A percentile compares a stretch with the other conserved stretches of the same genome.
Conservation (phyloP, 2,329 filamentous ascomycete species). For the Aspergillus sp. region DNA sequence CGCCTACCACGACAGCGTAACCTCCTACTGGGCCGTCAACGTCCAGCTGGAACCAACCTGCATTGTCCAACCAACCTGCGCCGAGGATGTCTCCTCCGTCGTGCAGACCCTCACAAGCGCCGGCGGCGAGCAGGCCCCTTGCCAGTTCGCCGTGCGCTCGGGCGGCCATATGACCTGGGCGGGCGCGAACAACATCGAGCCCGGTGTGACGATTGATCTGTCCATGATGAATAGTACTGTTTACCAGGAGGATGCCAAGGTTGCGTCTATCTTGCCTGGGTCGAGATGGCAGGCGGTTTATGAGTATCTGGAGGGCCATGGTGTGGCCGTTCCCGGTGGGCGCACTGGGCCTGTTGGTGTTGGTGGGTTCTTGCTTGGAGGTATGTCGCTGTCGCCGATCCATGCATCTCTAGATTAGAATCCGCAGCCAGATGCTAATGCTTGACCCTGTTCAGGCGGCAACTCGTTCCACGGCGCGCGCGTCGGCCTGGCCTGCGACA, state of each 20-base stretch:
- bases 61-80: constrained; percentile 29
- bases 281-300: constrained; percentile 28
- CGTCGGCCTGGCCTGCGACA: constrained; percentile 57
- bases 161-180: constrained; percentile 49
- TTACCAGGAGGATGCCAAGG: constrained; percentile 18
- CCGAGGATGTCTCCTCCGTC: constrained; percentile 28
- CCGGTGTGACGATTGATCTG: constrained; percentile 51
- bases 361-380: constrained; percentile 29
- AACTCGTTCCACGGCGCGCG: constrained; percentile 54
- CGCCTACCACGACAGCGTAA: constrained; percentile 26
- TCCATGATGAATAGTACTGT: constrained; percentile 27
- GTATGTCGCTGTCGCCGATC: background rate
- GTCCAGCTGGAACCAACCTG: constrained; percentile 29
- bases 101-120: constrained; percentile 23
- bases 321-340: constrained; percentile 27
- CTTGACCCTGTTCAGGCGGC: constrained; percentile 40
- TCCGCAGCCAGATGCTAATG: background rate
- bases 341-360: constrained; percentile 29
- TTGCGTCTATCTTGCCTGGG: constrained; percentile 25
- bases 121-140: constrained; percentile 5
- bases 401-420: too few species aligned
- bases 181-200: constrained; percentile 47
- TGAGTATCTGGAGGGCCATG: constrained; percentile 18
- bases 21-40: constrained; percentile 31
- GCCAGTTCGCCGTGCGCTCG: constrained; percentile 42